Base-by-base conservation (phyloP, 805 yeast species). In the Wickerhamiella dianesei region DNA sequence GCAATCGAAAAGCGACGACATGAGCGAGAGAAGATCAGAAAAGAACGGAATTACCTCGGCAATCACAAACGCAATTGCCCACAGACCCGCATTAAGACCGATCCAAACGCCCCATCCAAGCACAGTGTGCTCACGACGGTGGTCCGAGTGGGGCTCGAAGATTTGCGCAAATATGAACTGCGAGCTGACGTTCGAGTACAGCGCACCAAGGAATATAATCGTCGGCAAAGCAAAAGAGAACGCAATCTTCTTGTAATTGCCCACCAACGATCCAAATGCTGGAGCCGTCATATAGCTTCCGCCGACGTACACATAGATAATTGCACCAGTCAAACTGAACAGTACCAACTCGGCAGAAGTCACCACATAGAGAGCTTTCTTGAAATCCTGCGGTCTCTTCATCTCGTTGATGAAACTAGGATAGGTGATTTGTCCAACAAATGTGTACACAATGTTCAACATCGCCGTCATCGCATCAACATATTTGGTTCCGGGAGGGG, bases 1-100 rank as follows among this genome's bases (percentile, higher is more conserved):
- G 58, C 80, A 75, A 58, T 76, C 81, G 55, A 76, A 76, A 44
- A 77, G 62, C 2, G 82, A 75, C 13, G 76, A 71, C 80, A 76
- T 75, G 54, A 76, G 62, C 2, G 79, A 69, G 32, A 76, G 63
- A 50, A 76, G 60, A 53, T 76, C 80, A 21, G 75, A 68, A 60
- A 76, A 76, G 59, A 76, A 76, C n/a, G 82, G 82, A 54, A 76
- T 75, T 25, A 74, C 80, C 57, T 76, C 79, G 1, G 80, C 80
- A 54, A 76, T 65, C n/a, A 76, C 60, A 50, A 75, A 77, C 0
- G 80, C 79, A 3, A 70, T 22, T 13, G 70, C 56, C 81, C 81
- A 76, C 19, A 72, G 63, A 1, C 53, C 47, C 9, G 64, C 56
- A 49, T 73, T 67, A 43, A 76, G 54, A 0, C 60, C 68, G 3